Base-by-base conservation (phyloP, 2,329 filamentous ascomycete genomes). In the Penicillium sp. region DNA sequence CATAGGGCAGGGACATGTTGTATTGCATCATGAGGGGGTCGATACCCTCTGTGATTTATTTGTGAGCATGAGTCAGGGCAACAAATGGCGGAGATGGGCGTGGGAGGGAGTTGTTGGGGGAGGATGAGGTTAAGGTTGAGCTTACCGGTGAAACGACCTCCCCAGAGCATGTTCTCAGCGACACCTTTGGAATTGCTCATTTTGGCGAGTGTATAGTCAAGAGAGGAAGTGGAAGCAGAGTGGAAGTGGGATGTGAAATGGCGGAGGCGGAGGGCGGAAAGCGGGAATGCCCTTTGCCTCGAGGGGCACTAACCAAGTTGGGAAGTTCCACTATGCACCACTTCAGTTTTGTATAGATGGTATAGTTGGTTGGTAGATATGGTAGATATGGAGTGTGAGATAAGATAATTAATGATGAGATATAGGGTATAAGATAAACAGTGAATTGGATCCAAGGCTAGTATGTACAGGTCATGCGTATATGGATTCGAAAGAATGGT, bases 1-100 rank as follows among this genome's bases (percentile, higher is more conserved):
- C 91, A 73, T 88, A 92, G 68, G 84, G 84, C 62, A 96, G 87
- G 47, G 84, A 88, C 64, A 87, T 86, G 71, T 96, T 96, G 79
- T 93, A 96, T 60, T 88, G 80, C 55, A 86, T 81, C 90, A 96
- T 96, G 46, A 95, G 82, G 47, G 90, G 89, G 74, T 95, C 90
- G 61, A 93, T 84, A 62, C 84, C 88, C 78, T 90, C 89, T 89
- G 63, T 8, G 40, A n/a, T 26, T 30, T 39, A 42, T 56, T 65
- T 59, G 59, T 56, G 48, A 42, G 43, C 39, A 32, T 60, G 52
- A 54, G 58, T 65, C 49, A 60, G 51, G 20, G 39, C 50, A n/a
- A n/a, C n/a, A n/a, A n/a, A n/a, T n/a, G n/a, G n/a, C n/a, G n/a
- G n/a, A n/a, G n/a, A n/a, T n/a, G n/a, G n/a, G n/a, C n/a, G n/a